Evolutionary conservation across 192 early-diverging fungal genomes (phyloP).

Genomic region (Lunasporangiospora selenospora): DNA sequence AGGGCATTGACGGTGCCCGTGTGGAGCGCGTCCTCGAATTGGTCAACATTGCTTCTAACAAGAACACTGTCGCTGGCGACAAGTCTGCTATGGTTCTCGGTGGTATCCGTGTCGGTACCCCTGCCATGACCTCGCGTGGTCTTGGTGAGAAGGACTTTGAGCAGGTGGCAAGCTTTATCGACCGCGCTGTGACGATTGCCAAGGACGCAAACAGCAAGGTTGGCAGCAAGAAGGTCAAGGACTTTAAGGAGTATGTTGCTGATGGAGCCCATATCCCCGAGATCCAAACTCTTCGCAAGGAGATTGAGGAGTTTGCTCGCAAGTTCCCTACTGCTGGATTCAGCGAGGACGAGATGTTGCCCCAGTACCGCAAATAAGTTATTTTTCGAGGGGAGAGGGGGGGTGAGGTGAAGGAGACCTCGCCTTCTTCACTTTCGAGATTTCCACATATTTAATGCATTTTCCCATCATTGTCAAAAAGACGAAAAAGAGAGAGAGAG

Average conservation of each 20-base stretch:
- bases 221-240: conserved; percentile 78
- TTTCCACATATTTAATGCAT: too few species aligned
- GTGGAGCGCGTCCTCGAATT: conserved; percentile 96
- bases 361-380: conserved; percentile 39
- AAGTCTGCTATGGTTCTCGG: conserved; percentile 92
- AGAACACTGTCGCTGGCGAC: conserved; percentile 99
- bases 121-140: conserved; percentile 98
- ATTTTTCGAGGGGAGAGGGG: too few species aligned
- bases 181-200: conserved; percentile 85
- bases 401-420: too few species aligned
- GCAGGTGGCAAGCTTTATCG: conserved; percentile 86
- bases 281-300: conserved; percentile 73
- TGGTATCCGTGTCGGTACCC: conserved; percentile 94
- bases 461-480: too few species aligned
- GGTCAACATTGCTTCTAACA: conserved; percentile 97
- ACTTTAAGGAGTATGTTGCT: conserved; percentile 88
- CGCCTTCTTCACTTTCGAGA: too few species aligned
- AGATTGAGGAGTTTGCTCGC: conserved; percentile 85
- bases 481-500: too few species aligned
- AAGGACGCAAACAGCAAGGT: conserved; percentile 71
- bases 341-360: conserved; percentile 70
- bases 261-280: conserved; percentile 65
- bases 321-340: conserved; percentile 92
- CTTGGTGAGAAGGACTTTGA: conserved; percentile 88
- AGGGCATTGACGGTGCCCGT: conserved; percentile 93